Conservation (phyloP, 2,329 filamentous ascomycete species). For the Pseudocercospora fijiensis region DNA sequence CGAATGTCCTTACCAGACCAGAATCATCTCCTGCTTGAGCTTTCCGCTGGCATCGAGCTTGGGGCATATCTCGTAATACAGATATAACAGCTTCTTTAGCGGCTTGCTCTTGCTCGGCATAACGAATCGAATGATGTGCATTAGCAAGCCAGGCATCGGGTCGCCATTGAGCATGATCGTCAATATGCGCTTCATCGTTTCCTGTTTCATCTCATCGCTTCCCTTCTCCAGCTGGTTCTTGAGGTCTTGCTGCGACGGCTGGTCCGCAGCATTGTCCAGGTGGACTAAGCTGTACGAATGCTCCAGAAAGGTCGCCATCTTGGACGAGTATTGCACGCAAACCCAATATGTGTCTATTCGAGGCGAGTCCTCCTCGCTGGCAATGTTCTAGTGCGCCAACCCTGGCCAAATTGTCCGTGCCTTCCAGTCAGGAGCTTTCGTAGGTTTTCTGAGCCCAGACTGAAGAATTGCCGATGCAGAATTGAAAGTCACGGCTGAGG, state of each 20-base stretch:
- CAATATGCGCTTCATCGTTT: constrained; percentile 83
- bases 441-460: not conserved
- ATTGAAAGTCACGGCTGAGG: constrained; percentile 14
- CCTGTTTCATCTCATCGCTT: constrained; percentile 41
- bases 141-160: constrained; percentile 88
- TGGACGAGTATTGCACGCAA: constrained; percentile 39
- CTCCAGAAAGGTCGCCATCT: constrained; percentile 92
- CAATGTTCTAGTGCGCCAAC: constrained; percentile 32
- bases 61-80: constrained; percentile 98
- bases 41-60: constrained; percentile 91
- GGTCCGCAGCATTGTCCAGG: constrained; percentile 93
- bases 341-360: constrained; percentile 11
- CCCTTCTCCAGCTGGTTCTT: constrained; percentile 59
- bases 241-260: constrained; percentile 85
- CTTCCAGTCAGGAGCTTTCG: not conserved
- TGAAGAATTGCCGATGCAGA: not conserved
- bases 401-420: constrained; percentile 21
- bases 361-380: constrained; percentile 34
- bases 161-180: constrained; percentile 98
- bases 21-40: constrained; percentile 98
- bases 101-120: constrained; percentile 98
- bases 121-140: constrained; percentile 99
- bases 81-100: constrained; percentile 96
- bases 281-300: constrained; percentile 95
- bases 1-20: constrained; percentile 73